Evolutionary conservation across 345 rosid species (phyloP).

Genomic region (Eucalyptus virginea): DNA sequence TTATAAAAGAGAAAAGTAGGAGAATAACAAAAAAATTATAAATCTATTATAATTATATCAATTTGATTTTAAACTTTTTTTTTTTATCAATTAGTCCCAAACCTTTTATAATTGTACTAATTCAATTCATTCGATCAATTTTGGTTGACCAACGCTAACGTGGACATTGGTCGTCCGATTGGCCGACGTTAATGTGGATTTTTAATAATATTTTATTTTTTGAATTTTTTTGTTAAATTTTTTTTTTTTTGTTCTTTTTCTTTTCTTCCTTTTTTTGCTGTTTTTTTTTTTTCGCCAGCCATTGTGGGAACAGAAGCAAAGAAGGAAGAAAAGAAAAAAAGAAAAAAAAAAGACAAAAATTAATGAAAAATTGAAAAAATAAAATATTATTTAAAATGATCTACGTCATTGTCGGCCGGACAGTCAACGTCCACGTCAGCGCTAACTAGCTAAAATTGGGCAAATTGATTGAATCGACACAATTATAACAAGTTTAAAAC

Average conservation of each 20-base stretch:
- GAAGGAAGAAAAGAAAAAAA: no score
- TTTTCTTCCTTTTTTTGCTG: no score
- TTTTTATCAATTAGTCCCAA: no score
- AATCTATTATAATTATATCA: no score
- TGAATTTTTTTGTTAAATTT: no score
- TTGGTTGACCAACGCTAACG: fast-evolving
- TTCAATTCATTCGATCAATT: fast-evolving
- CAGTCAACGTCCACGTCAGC: fast-evolving
- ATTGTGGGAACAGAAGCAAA: fast-evolving
- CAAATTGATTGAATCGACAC: fast-evolving
- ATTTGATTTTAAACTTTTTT: no score
- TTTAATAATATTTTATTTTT: no score
- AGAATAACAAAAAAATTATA: no score
- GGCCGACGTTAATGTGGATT: fast-evolving
- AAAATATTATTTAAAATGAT: no score
- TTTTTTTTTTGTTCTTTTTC: fast-evolving
- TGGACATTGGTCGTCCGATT: fast-evolving
- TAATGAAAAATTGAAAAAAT: no score
- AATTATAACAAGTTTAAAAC: fast-evolving
- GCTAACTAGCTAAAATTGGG: fast-evolving
- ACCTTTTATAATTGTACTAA: fast-evolving
- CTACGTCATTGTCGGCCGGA: fast-evolving
- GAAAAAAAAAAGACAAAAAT: no score
- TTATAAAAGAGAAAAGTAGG: not conserved
- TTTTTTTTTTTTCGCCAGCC: no score